Evolutionary conservation across 202 grass and related monocot genomes (phyloP), one percentile per base, ranked within the genome.

Genomic region (Cymbopogon flexuosus): DNA sequence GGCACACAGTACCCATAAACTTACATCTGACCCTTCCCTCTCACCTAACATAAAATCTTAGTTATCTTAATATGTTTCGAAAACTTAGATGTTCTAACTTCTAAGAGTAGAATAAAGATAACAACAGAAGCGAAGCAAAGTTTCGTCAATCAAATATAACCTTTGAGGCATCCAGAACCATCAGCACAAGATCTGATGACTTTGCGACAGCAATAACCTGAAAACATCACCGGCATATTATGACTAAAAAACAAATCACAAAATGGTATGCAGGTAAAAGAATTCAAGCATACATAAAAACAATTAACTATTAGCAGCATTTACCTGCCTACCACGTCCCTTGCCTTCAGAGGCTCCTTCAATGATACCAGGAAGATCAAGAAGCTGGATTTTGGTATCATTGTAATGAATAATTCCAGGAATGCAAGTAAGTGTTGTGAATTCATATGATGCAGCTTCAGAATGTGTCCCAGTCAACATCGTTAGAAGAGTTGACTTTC

Each of bases 331-430:
- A 57, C 96, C 96, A 83, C 92, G 96, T 10, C 92, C 92, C 81
- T 96, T 99, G 83, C 96, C 96, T 93, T 99, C 96, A 79, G 96
- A 99, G 70, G 96, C 96, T 61, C 96, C 96, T 91, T 99, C 96
- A 90, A 99, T 99, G 82, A 99, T 99, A 85, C 92, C 96, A 67
- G 96, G 96, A 88, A 99, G 90, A 90, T 99, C 96, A 62, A 99
- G 92, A 87, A 99, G 90, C 70, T 99, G 96, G 76, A 99, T 96
- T 93, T 99, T 99, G 72, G 96, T 91, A 87, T 99, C 96, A 81
- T 99, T 99, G 73, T 96, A 99, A 58, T 96, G 81, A 68, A 99
- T 96, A 78, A 99, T 99, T 84, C 96, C 96, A 62, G 92, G 96
- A 87, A 99, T 99, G 85, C 96, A 99, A 82, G 96, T 99, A 62